Conservation (phyloP, 108 stramenopile genomes). For the Nannochloropsis gaditana region DNA sequence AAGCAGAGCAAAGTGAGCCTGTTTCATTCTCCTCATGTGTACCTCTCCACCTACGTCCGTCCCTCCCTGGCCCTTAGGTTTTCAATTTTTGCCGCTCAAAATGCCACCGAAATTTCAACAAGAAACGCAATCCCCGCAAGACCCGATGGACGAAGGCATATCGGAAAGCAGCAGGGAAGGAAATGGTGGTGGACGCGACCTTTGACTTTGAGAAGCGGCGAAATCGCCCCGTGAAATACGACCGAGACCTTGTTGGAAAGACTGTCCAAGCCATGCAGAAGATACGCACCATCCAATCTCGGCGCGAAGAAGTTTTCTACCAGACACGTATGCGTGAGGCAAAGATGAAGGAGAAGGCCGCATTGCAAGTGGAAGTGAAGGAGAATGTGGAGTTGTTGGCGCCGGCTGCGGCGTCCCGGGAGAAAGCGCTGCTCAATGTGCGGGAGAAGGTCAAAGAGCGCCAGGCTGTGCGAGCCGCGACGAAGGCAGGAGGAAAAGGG, state of each 20-base stretch:
- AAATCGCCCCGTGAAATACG: conserved; percentile 94
- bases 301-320: conserved; percentile 56
- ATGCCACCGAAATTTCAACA: conserved; percentile 97
- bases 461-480: neutral
- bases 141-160: conserved; percentile 99
- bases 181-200: conserved; percentile 66
- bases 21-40: neutral
- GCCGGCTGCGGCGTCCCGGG: conserved; percentile 55
- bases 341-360: conserved; percentile 50
- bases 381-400: conserved; percentile 54
- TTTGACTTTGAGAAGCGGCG: conserved; percentile 99
- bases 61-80: conserved; percentile 32
- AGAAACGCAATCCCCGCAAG: conserved; percentile 98
- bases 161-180: conserved; percentile 74
- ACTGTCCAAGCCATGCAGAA: conserved; percentile 94
- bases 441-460: conserved; percentile 22
- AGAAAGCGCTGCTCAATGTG: conserved; percentile 50
- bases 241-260: conserved; percentile 85
- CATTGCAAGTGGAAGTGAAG: conserved; percentile 51
- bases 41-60: neutral
- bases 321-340: conserved; percentile 46
- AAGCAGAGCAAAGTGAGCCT: too few species aligned
- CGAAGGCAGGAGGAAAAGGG: neutral
- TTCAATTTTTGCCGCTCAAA: conserved; percentile 99
- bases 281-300: conserved; percentile 73